A percentile compares a stretch with the other conserved stretches of the same genome.
phyloP scores from a whole-genome alignment of 164 flowering plant genomes.

The Annona squamosa region DNA sequence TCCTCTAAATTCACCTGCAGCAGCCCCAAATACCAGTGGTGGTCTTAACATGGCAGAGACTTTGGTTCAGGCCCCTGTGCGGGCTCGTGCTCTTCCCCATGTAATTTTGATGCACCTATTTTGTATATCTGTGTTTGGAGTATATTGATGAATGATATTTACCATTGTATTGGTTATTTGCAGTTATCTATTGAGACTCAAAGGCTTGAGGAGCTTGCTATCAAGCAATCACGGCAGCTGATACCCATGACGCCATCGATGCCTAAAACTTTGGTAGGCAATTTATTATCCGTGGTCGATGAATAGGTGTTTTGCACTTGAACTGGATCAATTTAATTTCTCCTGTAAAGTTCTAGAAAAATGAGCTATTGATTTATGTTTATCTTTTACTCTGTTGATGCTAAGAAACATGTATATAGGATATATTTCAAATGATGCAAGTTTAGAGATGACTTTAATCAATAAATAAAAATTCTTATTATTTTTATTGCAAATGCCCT shows the following conservation, averaged over 20 bases:
- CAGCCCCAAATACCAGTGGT: constrained; percentile 26
- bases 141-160: not conserved
- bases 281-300: not conserved
- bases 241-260: constrained; percentile 77
- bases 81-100: constrained; percentile 63
- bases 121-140: not conserved
- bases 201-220: constrained; percentile 75
- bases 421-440: too few relatives aligned
- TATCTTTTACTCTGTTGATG: too few relatives aligned
- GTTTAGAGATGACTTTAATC: too few relatives aligned
- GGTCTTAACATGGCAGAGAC: constrained; percentile 95
- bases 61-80: constrained; percentile 63
- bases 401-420: too few relatives aligned
- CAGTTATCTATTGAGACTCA: constrained; percentile 64
- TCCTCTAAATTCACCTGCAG: constrained; percentile 21
- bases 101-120: constrained; percentile 22
- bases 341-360: not conserved
- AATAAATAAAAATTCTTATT: too few relatives aligned
- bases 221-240: constrained; percentile 72
- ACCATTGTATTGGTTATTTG: not conserved
- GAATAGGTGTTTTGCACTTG: not conserved
- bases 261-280: constrained; percentile 62
- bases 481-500: too few relatives aligned
- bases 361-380: not conserved
- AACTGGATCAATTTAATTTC: not conserved